These are phyloP conservation scores for Pythium aristosporum DNA, from an alignment of 352 stramenopile species.

Conservation along the genomic window DNA sequence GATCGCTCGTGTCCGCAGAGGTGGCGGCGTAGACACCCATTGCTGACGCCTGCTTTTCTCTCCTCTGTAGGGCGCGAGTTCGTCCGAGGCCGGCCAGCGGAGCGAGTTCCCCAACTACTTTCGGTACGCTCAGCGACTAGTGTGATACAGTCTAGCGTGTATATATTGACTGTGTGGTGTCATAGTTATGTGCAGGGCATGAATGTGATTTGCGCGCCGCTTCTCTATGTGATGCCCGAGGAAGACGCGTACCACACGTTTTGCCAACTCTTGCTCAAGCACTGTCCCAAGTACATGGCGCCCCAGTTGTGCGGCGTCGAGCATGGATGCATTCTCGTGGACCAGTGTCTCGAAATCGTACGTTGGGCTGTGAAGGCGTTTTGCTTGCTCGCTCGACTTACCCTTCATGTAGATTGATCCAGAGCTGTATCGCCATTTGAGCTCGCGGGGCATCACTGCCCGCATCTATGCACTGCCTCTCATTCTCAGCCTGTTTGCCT, in stretches of 20 bases:
- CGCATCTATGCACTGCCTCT: constrained; percentile 87
- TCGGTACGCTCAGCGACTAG: constrained; percentile 1
- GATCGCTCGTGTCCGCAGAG: not conserved
- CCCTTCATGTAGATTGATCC: too few relatives aligned
- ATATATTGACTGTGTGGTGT: not conserved
- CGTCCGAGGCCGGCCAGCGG: constrained; percentile 11
- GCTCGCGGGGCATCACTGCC: constrained; percentile 67
- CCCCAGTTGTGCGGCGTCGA: constrained; percentile 83
- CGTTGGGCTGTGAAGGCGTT: too few relatives aligned
- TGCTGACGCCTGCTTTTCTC: too few relatives aligned
- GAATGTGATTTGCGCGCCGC: constrained; percentile 88
- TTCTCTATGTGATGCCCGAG: constrained; percentile 93
- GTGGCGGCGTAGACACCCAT: too few relatives aligned
- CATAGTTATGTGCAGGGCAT: constrained; percentile 90
- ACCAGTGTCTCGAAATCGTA: constrained; percentile 60
- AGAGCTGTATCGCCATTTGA: constrained; percentile 81
- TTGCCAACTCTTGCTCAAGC: constrained; percentile 78
- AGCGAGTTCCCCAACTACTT: constrained; percentile 28
- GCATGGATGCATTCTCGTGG: constrained; percentile 75
- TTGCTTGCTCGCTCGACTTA: too few relatives aligned
- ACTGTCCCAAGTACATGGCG: constrained; percentile 91
- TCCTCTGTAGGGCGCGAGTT: constrained; percentile 9
- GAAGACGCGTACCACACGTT: constrained; percentile 91
- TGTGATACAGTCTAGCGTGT: not conserved
- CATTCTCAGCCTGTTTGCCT: constrained; percentile 90